phyloP scores from a whole-genome alignment of 208 protist species.

The Perkinsela sp. region DNA sequence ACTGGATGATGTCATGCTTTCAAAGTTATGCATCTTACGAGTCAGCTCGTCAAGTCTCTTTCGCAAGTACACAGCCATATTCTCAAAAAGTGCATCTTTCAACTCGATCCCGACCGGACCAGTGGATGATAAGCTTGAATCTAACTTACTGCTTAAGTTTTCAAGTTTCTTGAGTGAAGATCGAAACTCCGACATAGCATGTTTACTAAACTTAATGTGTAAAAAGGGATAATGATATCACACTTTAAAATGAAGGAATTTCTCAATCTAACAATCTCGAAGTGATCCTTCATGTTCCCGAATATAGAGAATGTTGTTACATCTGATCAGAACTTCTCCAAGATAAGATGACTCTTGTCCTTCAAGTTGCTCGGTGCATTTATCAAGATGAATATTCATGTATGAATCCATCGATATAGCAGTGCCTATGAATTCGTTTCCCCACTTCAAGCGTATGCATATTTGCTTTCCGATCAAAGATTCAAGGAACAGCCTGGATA shows the following conservation, averaged over 20 bases:
- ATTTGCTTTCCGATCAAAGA: slow-evolving; percentile 73
- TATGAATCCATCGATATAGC: slow-evolving; percentile 79
- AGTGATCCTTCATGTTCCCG: slow-evolving; percentile 13
- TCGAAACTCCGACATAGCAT: background rate
- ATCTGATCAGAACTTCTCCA: slow-evolving; percentile 47
- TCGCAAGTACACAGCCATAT: too few relatives aligned
- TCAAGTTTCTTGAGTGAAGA: background rate
- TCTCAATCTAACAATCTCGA: too few relatives aligned
- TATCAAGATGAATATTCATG: slow-evolving; percentile 85
- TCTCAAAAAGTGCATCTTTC: too few relatives aligned
- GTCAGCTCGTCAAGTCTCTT: background rate
- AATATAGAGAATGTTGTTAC: slow-evolving; percentile 66
- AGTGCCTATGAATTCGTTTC: slow-evolving; percentile 81
- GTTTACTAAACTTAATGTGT: too few relatives aligned
- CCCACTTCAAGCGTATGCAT: slow-evolving; percentile 93
- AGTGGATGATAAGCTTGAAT: background rate
- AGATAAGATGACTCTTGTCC: slow-evolving; percentile 30
- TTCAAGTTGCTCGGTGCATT: slow-evolving; percentile 17
- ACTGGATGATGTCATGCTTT: too few relatives aligned
- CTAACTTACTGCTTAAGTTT: background rate
- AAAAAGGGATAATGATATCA: too few relatives aligned
- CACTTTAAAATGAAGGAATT: too few relatives aligned
- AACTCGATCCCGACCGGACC: too few relatives aligned
- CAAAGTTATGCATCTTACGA: background rate
- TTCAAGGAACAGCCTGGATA: slow-evolving; percentile 70